Evolutionary conservation across 306 rosid genomes (phyloP).

Genomic region (Chamaecrista fasciculata): DNA sequence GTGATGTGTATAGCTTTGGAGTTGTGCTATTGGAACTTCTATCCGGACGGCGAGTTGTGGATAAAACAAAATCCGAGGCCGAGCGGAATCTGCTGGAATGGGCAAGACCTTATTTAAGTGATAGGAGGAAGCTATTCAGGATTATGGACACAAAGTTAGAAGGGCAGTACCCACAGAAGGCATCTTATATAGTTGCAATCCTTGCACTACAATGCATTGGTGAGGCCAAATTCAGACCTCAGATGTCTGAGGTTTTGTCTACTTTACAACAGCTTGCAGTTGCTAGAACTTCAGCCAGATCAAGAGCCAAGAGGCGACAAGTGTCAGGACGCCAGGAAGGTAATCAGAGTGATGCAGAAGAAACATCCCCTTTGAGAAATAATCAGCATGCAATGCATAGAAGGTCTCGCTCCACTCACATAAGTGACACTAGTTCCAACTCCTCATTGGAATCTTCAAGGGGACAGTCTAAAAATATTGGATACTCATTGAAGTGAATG

Average conservation of each 20-base stretch:
- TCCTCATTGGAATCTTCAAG: slow-evolving; percentile 20
- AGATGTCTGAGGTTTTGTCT: slow-evolving; percentile 55
- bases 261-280: slow-evolving; percentile 46
- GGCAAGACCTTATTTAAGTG: slow-evolving; percentile 60
- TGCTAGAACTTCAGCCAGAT: slow-evolving; percentile 35
- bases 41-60: slow-evolving; percentile 64
- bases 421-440: slow-evolving; percentile 27
- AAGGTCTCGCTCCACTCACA: background rate
- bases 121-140: slow-evolving; percentile 58
- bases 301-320: slow-evolving; percentile 38
- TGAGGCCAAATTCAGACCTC: slow-evolving; percentile 61
- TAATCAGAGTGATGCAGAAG: background rate
- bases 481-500: background rate
- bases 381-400: slow-evolving; percentile 25
- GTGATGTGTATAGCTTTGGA: slow-evolving; percentile 77
- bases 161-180: slow-evolving; percentile 68
- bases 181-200: slow-evolving; percentile 53
- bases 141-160: slow-evolving; percentile 78
- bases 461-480: background rate
- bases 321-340: slow-evolving; percentile 11
- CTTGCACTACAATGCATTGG: slow-evolving; percentile 50
- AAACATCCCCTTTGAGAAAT: slow-evolving; percentile 32
- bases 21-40: slow-evolving; percentile 65
- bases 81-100: slow-evolving; percentile 68
- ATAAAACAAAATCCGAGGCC: slow-evolving; percentile 42